A percentile compares a stretch with the other conserved stretches of the same genome.
Conservation (phyloP, 23 red algal species). For the Agarophyton chilense region DNA sequence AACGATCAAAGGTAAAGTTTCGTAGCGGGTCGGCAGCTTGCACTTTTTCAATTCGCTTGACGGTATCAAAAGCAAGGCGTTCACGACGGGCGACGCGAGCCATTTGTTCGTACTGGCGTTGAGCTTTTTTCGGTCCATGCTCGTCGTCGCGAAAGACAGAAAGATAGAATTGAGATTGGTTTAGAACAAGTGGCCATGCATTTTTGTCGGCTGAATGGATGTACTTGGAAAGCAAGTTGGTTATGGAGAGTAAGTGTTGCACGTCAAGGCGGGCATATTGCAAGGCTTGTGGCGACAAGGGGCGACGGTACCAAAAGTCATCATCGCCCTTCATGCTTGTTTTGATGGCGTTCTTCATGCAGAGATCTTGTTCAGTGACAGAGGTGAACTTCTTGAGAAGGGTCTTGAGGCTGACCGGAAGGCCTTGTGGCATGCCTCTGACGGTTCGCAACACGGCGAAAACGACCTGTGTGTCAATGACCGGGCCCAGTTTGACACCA, state of each 20-base stretch:
- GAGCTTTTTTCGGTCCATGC: constrained; percentile 63
- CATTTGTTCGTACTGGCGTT: constrained; percentile 57
- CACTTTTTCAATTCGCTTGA: constrained; percentile 5
- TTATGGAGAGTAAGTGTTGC: constrained; percentile 53
- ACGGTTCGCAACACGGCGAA: constrained; percentile 57
- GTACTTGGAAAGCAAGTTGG: constrained; percentile 25
- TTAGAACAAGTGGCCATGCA: constrained; percentile 46
- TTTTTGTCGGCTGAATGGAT: constrained; percentile 14
- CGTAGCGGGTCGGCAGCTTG: constrained; percentile 46
- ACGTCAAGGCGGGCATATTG: constrained; percentile 76
- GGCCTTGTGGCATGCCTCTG: constrained; percentile 38
- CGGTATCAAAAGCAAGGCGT: background rate
- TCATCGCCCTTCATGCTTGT: constrained; percentile 47
- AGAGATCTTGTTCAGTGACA: constrained; percentile 48
- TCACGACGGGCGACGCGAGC: constrained; percentile 44
- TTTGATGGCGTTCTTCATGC: constrained; percentile 74
- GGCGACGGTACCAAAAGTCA: constrained; percentile 66
- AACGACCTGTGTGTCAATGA: constrained; percentile 84
- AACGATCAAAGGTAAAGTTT: constrained; percentile 52
- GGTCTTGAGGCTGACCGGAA: constrained; percentile 80
- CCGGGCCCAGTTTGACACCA: constrained; percentile 68
- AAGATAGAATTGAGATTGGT: constrained; percentile 7
- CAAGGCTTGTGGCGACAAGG: constrained; percentile 46
- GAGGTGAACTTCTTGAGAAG: constrained; percentile 72
- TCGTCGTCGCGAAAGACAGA: constrained; percentile 59